Evolutionary conservation across 495 filamentous ascomycete species (phyloP).

Genomic region (Aspergillus steynii): DNA sequence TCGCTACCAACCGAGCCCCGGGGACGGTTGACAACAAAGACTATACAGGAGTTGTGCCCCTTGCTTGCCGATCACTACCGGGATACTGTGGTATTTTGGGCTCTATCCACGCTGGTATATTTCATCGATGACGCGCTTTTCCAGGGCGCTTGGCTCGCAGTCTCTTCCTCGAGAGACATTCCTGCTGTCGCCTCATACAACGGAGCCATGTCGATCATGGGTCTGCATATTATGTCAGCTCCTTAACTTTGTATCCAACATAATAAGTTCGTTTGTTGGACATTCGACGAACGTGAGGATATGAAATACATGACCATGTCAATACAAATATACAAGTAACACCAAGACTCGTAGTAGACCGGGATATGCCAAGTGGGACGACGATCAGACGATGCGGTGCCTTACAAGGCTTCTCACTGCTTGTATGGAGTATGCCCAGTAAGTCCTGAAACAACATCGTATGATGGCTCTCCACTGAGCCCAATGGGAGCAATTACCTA

Average conservation of each 20-base stretch:
- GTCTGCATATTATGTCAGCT: too few relatives aligned
- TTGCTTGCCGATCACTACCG: background rate
- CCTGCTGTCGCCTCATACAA: background rate
- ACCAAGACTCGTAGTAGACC: background rate
- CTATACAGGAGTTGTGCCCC: background rate
- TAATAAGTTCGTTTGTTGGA: too few relatives aligned
- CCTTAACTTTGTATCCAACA: too few relatives aligned
- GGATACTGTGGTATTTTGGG: background rate
- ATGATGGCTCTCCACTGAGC: background rate
- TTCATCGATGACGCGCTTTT: too few relatives aligned
- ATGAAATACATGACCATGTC: too few relatives aligned
- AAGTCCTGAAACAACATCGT: background rate
- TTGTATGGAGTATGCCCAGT: background rate
- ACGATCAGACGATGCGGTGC: background rate
- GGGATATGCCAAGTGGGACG: background rate
- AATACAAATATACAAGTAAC: too few relatives aligned
- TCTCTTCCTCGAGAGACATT: background rate
- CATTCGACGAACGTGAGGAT: too few relatives aligned
- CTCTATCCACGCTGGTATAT: background rate
- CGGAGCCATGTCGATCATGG: background rate
- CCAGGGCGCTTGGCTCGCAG: too few relatives aligned
- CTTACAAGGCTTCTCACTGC: background rate
- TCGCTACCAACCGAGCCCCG: background rate
- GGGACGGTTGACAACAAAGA: background rate
- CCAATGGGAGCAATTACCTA: too few relatives aligned